These are phyloP conservation scores for Cyberlindnera veronae DNA, from an alignment of 805 yeast genomes.

Conservation along the genomic window DNA sequence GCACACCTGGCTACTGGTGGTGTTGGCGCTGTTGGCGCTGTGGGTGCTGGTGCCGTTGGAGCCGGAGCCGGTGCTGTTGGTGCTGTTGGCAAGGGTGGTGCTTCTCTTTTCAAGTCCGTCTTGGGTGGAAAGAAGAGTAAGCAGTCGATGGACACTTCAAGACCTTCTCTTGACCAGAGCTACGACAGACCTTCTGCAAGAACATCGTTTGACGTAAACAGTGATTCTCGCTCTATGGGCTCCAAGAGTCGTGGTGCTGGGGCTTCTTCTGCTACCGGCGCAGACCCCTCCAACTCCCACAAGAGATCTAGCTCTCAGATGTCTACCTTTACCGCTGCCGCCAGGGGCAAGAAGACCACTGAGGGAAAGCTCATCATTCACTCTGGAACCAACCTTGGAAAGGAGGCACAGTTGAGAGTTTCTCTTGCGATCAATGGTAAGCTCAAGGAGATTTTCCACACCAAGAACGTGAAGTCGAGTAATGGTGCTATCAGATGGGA, in stretches of 20 bases:
- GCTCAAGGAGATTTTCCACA: conserved; percentile 57
- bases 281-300: conserved; percentile 6
- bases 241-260: conserved; percentile 10
- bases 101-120: conserved; percentile 35
- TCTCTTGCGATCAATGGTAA: conserved; percentile 42
- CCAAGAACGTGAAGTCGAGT: conserved; percentile 52
- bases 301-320: conserved; percentile 22
- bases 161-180: conserved; percentile 27
- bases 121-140: conserved; percentile 29
- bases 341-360: conserved; percentile 20
- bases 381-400: conserved; percentile 42
- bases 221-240: conserved; percentile 8
- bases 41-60: conserved; percentile 40
- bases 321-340: conserved; percentile 22
- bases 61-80: conserved; percentile 48
- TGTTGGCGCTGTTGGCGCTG: conserved; percentile 37
- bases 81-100: conserved; percentile 42
- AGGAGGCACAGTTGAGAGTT: conserved; percentile 50
- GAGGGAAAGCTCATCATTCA: conserved; percentile 51
- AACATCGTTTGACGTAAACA: conserved; percentile 8
- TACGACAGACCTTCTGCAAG: conserved; percentile 2
- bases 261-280: conserved; percentile 7
- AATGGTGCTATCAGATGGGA: conserved; percentile 50
- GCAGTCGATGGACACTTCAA: conserved; percentile 31
- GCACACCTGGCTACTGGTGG: conserved; percentile 40